Evolutionary conservation across 2,329 filamentous ascomycete species (phyloP), one percentile per base, ranked within the genome.

Genomic region (Stromatinia cepivora): DNA sequence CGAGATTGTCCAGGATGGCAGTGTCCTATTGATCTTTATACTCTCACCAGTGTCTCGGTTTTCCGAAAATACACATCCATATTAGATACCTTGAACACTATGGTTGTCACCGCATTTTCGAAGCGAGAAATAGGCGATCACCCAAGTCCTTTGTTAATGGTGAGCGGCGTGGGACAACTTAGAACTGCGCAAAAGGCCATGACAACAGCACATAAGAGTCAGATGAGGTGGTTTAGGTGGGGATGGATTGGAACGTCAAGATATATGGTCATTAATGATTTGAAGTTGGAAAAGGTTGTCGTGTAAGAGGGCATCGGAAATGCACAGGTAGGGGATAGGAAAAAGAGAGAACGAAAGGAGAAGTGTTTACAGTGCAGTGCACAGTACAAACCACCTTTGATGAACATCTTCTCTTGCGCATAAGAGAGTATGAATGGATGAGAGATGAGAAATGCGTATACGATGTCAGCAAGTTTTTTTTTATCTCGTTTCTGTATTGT

Each of bases 141-240:
- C 67, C 87, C 89, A 0, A 80, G 78, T 3, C 84, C 85, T 1
- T 79, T 97, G 66, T 78, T 97, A 48, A 93, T 90, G 76, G 83
- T 94, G 71, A 96, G 86, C 80, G 85, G 86, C 11, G 83, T 93
- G 22, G 78, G 81, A 6, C 84, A 85, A 68, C 87, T 90, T 72
- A 84, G 89, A 72, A 86, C 84, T 42, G 94, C 92, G 10, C 90
- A 94, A 82, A 85, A 83, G 67, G 94, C 95, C 45, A 99, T 99
- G 95, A 93, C 92, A 1, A 85, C 86, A 67, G 94, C 92, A 39
- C 95, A 99, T 82, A 84, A 88, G 81, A 97, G 93, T 80, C 95
- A 99, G 85, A 99, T 99, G 95, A 88, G 92, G 50, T 99, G 95
- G 95, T 99, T 98, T 78, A 88, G 95, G 10, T 98, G 93, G 87